Conservation (phyloP, 2,329 filamentous ascomycete species). For the Fusarium musae region DNA sequence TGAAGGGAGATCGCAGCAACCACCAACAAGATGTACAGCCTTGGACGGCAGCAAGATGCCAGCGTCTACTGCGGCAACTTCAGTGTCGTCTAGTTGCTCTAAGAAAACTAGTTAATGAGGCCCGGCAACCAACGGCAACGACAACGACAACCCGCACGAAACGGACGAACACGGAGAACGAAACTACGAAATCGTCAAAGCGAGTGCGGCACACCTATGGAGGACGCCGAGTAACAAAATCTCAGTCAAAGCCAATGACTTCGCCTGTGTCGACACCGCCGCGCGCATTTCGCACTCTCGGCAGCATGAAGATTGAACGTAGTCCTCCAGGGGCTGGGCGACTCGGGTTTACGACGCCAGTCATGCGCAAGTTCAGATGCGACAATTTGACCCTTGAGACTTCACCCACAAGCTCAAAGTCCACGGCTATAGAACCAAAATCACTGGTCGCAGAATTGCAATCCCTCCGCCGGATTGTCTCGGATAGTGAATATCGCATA, state of each 20-base stretch:
- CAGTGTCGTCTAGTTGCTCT: constrained; percentile 56
- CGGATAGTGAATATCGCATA: constrained; percentile 43
- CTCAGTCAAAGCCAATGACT: constrained; percentile 1
- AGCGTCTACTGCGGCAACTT: constrained; percentile 59
- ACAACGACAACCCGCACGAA: constrained; percentile 32
- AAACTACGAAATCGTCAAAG: constrained; percentile 32
- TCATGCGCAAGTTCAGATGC: constrained; percentile 44
- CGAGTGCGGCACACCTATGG: constrained; percentile 48
- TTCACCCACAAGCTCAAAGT: background rate
- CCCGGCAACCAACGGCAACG: constrained; percentile 10
- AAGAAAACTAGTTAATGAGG: constrained; percentile 48
- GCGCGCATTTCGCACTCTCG: constrained; percentile 44
- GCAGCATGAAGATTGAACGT: constrained; percentile 45
- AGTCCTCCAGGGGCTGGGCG: constrained; percentile 41
- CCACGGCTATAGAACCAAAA: background rate
- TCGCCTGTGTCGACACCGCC: constrained; percentile 39
- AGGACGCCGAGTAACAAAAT: constrained; percentile 23
- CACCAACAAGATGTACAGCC: constrained; percentile 42
- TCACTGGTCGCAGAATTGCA: constrained; percentile 38
- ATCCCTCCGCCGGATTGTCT: constrained; percentile 37
- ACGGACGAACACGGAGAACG: constrained; percentile 21
- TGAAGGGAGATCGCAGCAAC: background rate
- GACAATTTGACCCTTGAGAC: constrained; percentile 20
- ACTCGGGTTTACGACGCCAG: constrained; percentile 46
- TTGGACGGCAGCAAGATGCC: constrained; percentile 62